Percentiles rank a stretch among this genome's conserved stretches.
Conservation (phyloP, 164 flowering plant species). For the Santalum album region DNA sequence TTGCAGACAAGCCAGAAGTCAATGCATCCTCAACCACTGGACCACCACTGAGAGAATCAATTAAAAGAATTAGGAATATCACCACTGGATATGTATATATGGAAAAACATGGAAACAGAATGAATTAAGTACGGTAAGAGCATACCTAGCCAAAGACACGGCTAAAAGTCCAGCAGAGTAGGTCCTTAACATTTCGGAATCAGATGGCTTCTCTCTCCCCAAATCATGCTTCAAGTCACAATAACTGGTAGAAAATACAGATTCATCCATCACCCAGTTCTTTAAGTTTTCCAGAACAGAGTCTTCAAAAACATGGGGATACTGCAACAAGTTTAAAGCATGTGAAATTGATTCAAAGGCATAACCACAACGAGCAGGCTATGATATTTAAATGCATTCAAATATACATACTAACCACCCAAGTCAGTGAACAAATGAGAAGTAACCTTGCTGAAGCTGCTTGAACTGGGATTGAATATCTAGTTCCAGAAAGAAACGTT, state of each 20-base stretch:
- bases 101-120: background rate
- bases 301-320: conserved; percentile 88
- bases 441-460: conserved; percentile 86
- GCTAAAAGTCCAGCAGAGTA: conserved; percentile 94
- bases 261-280: conserved; percentile 79
- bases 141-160: conserved; percentile 67
- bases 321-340: conserved; percentile 35
- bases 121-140: background rate
- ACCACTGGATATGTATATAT: too few relatives aligned
- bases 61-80: background rate
- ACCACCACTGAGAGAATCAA: conserved; percentile 46
- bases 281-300: conserved; percentile 64
- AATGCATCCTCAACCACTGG: conserved; percentile 85
- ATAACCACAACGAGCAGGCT: background rate
- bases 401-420: conserved; percentile 47
- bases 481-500: conserved; percentile 53
- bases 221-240: conserved; percentile 27
- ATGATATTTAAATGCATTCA: background rate
- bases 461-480: conserved; percentile 54
- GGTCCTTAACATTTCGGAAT: conserved; percentile 74
- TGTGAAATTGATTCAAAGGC: conserved; percentile 1
- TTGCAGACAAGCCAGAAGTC: conserved; percentile 81
- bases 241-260: conserved; percentile 34
- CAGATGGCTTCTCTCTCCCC: conserved; percentile 43
- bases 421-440: conserved; percentile 61